These are phyloP conservation scores for Xylariaceae sp. DNA, from an alignment of 2,329 filamentous ascomycete genomes.

Conservation along the genomic window DNA sequence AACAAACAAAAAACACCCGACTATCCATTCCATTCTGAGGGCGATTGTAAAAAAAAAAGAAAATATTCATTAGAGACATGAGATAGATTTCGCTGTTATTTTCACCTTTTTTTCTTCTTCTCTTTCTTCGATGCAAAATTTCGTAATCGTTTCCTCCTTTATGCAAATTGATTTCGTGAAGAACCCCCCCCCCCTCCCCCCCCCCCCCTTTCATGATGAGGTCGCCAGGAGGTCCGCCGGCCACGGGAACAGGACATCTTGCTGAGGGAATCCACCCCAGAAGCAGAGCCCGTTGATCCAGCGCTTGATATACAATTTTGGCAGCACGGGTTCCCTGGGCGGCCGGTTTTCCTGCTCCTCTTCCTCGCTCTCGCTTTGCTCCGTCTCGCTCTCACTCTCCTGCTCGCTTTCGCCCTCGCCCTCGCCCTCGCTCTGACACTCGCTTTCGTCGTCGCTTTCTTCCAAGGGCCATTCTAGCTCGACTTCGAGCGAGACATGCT, in stretches of 20 bases:
- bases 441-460: background rate
- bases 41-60: background rate
- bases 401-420: background rate
- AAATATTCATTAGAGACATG: background rate
- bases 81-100: background rate
- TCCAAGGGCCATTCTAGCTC: conserved; percentile 21
- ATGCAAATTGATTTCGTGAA: background rate
- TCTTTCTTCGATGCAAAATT: background rate
- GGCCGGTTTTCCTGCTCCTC: background rate
- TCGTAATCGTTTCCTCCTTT: background rate
- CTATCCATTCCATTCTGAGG: background rate
- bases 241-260: conserved; percentile 28
- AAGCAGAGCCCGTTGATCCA: conserved; percentile 32
- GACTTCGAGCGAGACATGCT: conserved; percentile 30
- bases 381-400: background rate
- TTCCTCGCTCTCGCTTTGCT: background rate
- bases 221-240: conserved; percentile 23
- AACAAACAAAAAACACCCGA: background rate
- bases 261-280: conserved; percentile 13
- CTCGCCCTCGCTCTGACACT: background rate
- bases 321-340: background rate
- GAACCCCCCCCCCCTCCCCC: too few relatives aligned
- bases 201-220: background rate
- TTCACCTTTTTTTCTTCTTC: background rate
- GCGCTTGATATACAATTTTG: conserved; percentile 27